A percentile compares a stretch with the other conserved stretches of the same genome.
These are phyloP conservation scores for Aphanoascus verrucosus DNA, from an alignment of 2,329 filamentous ascomycete genomes.

Conservation along the genomic window DNA sequence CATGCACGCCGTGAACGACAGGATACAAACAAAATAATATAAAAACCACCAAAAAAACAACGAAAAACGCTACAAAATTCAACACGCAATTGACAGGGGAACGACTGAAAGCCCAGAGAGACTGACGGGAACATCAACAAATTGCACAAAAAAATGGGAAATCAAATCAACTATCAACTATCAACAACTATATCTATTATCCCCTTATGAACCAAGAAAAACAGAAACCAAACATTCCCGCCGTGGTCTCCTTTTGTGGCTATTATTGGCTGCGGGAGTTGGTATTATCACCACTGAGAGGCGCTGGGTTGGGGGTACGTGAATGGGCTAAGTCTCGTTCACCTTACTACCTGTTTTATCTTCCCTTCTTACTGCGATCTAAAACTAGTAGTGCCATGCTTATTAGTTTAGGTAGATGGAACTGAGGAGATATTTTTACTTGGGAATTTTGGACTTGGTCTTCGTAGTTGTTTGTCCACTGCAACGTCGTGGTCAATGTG, in stretches of 20 bases:
- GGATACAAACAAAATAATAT: background rate
- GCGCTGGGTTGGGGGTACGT: background rate
- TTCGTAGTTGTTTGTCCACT: background rate
- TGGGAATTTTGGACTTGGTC: background rate
- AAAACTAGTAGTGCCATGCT: background rate
- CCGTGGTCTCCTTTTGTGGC: background rate
- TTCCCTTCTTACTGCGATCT: background rate
- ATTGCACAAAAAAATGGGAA: conserved; percentile 5
- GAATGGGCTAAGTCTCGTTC: background rate
- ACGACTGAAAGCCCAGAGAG: background rate
- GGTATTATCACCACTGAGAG: no score
- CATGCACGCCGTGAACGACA: background rate
- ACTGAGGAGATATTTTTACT: background rate
- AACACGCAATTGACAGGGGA: background rate
- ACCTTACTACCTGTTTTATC: background rate
- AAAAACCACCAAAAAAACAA: conserved; percentile 6
- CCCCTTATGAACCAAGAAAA: background rate
- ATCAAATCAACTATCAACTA: background rate
- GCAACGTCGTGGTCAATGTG: background rate
- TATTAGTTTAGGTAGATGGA: background rate
- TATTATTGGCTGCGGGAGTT: no score
- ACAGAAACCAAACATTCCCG: no score
- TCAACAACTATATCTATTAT: background rate
- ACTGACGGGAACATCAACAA: background rate
- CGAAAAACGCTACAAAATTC: background rate